A percentile compares a stretch with the other conserved stretches of the same genome.
phyloP scores from a whole-genome alignment of 257 asterid species.

The Fraxinus excelsior region DNA sequence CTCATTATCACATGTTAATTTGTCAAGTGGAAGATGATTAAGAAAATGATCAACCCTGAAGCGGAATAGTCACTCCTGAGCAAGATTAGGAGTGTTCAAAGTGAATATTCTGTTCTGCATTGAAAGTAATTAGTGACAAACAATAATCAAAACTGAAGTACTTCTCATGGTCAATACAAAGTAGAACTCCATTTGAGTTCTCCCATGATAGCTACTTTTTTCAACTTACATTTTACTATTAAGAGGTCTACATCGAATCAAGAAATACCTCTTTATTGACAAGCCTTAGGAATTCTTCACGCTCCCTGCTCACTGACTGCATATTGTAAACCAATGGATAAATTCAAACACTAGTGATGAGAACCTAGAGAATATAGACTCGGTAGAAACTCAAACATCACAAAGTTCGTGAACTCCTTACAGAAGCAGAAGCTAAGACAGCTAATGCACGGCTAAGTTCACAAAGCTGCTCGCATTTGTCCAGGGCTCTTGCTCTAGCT shows the following conservation, averaged over 20 bases:
- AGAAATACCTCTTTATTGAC: constrained; percentile 80
- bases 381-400: constrained; percentile 24
- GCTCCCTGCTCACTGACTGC: constrained; percentile 92
- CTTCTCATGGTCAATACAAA: background rate
- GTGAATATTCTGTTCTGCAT: background rate
- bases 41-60: constrained; percentile 13
- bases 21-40: constrained; percentile 5
- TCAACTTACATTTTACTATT: constrained; percentile 6
- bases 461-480: constrained; percentile 82
- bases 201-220: constrained; percentile 1
- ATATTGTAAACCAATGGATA: constrained; percentile 23
- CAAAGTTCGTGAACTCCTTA: constrained; percentile 36
- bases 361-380: background rate
- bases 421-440: constrained; percentile 90
- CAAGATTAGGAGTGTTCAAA: background rate
- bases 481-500: constrained; percentile 77
- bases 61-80: background rate
- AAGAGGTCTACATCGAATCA: constrained; percentile 15
- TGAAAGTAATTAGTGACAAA: constrained; percentile 12
- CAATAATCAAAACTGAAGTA: background rate
- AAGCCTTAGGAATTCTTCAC: constrained; percentile 83
- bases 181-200: background rate
- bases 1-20: constrained; percentile 13
- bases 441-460: constrained; percentile 87
- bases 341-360: constrained; percentile 14